Conservation (phyloP, 176 grass and related monocot genomes). For the Hordeum vulgare region DNA sequence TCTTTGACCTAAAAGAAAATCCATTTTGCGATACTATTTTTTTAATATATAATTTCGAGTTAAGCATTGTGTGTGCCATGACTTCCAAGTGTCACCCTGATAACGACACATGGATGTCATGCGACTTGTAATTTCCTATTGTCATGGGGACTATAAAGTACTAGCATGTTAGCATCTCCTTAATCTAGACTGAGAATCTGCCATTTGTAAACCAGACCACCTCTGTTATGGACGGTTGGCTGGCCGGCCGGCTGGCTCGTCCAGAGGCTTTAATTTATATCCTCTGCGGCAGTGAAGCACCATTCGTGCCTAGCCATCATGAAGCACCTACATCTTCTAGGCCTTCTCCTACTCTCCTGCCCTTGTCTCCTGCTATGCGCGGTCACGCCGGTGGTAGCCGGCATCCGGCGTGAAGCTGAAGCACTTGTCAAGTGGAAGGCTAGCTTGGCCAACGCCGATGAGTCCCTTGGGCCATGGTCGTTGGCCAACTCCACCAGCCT, state of each 20-base stretch:
- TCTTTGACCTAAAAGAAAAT: background rate
- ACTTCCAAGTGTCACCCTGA: too few relatives aligned
- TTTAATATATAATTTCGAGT: too few relatives aligned
- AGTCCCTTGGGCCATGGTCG: background rate
- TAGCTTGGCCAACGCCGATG: background rate
- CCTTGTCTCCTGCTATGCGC: background rate
- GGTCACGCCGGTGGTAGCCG: background rate
- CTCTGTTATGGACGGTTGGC: background rate
- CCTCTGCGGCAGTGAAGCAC: background rate
- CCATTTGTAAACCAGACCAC: background rate
- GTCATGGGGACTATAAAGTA: background rate
- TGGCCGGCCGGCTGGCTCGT: background rate
- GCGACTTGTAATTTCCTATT: background rate
- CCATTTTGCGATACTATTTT: too few relatives aligned
- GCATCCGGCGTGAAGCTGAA: background rate
- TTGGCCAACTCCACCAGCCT: background rate
- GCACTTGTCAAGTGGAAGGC: background rate
- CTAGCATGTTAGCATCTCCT: background rate
- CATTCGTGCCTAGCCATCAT: background rate
- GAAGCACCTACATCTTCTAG: background rate
- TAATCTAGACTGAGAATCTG: background rate
- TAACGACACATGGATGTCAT: background rate
- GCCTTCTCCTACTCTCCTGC: background rate
- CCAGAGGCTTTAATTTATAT: background rate
- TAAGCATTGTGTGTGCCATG: too few relatives aligned